Evolutionary conservation across 805 yeast genomes (phyloP).

Genomic region (Hanseniaspora meyeri): DNA sequence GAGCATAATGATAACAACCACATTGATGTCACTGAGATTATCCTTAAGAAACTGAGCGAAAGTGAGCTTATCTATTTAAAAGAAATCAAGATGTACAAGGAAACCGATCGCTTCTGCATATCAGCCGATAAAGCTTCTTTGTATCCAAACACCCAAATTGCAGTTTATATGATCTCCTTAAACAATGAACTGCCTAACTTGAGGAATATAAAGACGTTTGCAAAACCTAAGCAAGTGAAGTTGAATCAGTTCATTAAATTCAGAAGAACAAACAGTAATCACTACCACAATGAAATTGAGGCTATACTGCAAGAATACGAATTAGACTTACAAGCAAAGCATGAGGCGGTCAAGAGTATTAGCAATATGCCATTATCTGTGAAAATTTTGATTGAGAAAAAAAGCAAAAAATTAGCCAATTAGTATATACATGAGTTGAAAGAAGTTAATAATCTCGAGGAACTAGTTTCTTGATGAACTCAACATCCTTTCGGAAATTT

Average conservation of each 20-base stretch:
- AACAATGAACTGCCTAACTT: slow-evolving; percentile 4
- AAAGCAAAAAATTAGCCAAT: background rate
- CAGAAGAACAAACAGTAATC: background rate
- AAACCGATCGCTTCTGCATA: background rate
- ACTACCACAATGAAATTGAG: background rate
- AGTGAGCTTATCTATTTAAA: background rate
- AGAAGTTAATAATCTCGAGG: background rate
- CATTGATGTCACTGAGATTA: slow-evolving; percentile 42
- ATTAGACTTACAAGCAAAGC: background rate
- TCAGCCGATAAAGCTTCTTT: background rate
- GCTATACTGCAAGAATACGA: background rate
- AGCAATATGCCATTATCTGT: background rate
- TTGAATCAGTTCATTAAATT: background rate
- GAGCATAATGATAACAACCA: slow-evolving; percentile 51
- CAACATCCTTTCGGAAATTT: background rate
- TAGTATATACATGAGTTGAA: background rate
- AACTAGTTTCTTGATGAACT: background rate
- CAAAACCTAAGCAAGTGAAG: slow-evolving; percentile 4
- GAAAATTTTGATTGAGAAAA: background rate
- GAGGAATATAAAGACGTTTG: background rate
- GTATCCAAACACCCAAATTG: background rate
- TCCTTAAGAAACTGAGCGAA: background rate
- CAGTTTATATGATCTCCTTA: background rate
- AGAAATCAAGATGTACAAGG: background rate
- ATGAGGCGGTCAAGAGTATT: background rate